Percentiles rank a stretch among this genome's conserved stretches.
These are phyloP conservation scores for Fagus crenata DNA, from an alignment of 306 rosid species.

Conservation along the genomic window DNA sequence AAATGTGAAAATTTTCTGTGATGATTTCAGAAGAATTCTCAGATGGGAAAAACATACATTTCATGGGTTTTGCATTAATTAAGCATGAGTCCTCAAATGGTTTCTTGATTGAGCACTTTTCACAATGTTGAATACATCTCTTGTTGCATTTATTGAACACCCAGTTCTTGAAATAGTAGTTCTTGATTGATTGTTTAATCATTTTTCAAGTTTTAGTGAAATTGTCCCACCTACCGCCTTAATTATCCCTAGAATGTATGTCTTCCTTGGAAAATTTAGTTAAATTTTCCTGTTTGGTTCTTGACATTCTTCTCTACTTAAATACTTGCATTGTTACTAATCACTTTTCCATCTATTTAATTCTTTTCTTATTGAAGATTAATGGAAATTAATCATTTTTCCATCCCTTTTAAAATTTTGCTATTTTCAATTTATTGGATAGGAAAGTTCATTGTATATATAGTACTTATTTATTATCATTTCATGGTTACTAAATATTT, in stretches of 20 bases:
- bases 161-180: constrained; percentile 34
- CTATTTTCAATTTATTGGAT: not conserved
- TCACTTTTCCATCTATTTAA: not conserved
- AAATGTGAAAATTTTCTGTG: not conserved
- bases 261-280: constrained; percentile 19
- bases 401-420: not conserved
- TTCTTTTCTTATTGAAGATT: not conserved
- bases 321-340: not conserved
- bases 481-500: not conserved
- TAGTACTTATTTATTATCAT: not conserved
- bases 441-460: not conserved
- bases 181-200: constrained; percentile 14
- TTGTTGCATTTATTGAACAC: constrained; percentile 33
- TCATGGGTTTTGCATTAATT: constrained; percentile 21
- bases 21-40: constrained; percentile 17
- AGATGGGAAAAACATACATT: constrained; percentile 11
- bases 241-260: not conserved
- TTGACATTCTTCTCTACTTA: constrained; percentile 16
- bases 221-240: constrained; percentile 27
- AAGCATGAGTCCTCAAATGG: constrained; percentile 24
- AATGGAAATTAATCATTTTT: not conserved
- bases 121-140: constrained; percentile 24
- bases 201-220: constrained; percentile 17
- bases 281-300: not conserved
- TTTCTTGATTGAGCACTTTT: constrained; percentile 24